Evolutionary conservation across 2,329 filamentous ascomycete species (phyloP).

Genomic region (Geosmithia putterillii): DNA sequence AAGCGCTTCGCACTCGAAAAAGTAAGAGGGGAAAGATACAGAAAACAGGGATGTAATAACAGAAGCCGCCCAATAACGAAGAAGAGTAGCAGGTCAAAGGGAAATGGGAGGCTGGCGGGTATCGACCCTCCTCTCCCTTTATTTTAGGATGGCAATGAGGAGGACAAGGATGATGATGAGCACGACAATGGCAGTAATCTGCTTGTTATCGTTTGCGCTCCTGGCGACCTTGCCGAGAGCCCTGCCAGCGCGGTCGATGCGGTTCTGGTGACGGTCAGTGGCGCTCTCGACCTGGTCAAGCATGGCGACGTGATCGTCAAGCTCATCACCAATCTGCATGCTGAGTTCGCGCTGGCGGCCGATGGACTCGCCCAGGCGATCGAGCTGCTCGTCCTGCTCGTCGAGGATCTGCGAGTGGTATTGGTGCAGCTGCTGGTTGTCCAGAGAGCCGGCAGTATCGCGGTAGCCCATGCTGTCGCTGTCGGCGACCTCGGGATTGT

Average conservation of each 20-base stretch:
- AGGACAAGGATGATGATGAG: conserved; percentile 74
- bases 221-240: conserved; percentile 60
- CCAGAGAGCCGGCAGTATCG: conserved; percentile 46
- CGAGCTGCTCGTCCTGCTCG: conserved; percentile 93
- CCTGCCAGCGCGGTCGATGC: conserved; percentile 63
- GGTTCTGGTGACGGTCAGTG: conserved; percentile 67
- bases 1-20: not conserved
- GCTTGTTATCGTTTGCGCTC: conserved; percentile 74
- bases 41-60: not conserved
- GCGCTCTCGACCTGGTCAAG: conserved; percentile 79
- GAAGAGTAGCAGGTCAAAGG: not conserved
- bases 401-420: conserved; percentile 71
- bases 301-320: conserved; percentile 80
- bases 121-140: conserved; percentile 6
- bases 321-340: conserved; percentile 92
- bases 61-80: not conserved
- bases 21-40: not conserved
- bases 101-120: not conserved
- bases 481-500: conserved; percentile 42
- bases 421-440: conserved; percentile 75
- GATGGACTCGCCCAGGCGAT: conserved; percentile 74
- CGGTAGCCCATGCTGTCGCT: conserved; percentile 41
- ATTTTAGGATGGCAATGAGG: conserved; percentile 74
- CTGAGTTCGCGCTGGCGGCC: conserved; percentile 81
- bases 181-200: conserved; percentile 69